Conservation (phyloP, 2,329 filamentous ascomycete species). For the Verticillium klebahnii region DNA sequence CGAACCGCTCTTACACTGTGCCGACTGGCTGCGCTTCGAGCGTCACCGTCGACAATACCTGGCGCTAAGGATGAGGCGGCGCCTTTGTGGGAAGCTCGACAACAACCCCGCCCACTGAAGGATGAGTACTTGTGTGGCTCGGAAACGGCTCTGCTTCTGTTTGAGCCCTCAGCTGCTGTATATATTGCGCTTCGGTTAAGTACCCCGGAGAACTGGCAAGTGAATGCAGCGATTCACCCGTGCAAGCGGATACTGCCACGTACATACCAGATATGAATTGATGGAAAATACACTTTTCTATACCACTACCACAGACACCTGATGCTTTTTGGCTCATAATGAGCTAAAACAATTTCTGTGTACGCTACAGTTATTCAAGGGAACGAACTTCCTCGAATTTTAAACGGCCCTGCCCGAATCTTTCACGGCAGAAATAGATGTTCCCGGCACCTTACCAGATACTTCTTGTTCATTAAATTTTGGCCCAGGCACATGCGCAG, state of each 20-base stretch:
- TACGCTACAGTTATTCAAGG: too few species aligned
- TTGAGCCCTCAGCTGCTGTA: neutral
- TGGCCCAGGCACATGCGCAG: too few species aligned
- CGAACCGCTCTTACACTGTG: conserved; percentile 32
- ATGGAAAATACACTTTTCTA: neutral
- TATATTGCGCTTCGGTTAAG: neutral
- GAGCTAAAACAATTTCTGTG: too few species aligned
- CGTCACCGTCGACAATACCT: conserved; percentile 17
- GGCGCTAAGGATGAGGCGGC: conserved; percentile 15
- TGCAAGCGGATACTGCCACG: neutral
- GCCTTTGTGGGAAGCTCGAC: neutral
- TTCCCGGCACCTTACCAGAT: too few species aligned
- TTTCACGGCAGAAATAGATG: too few species aligned
- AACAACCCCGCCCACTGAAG: neutral
- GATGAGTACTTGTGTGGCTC: neutral
- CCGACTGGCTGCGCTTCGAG: conserved; percentile 16
- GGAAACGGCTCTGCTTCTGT: neutral
- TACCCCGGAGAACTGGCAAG: neutral
- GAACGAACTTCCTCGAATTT: too few species aligned
- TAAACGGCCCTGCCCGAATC: too few species aligned
- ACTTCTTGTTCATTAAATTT: too few species aligned
- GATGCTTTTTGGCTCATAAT: too few species aligned
- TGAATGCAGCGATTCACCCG: neutral
- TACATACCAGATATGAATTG: neutral
- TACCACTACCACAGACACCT: too few species aligned